Base-by-base conservation (phyloP, 768 basidiomycete genomes). In the Fomitopsis serialis region DNA sequence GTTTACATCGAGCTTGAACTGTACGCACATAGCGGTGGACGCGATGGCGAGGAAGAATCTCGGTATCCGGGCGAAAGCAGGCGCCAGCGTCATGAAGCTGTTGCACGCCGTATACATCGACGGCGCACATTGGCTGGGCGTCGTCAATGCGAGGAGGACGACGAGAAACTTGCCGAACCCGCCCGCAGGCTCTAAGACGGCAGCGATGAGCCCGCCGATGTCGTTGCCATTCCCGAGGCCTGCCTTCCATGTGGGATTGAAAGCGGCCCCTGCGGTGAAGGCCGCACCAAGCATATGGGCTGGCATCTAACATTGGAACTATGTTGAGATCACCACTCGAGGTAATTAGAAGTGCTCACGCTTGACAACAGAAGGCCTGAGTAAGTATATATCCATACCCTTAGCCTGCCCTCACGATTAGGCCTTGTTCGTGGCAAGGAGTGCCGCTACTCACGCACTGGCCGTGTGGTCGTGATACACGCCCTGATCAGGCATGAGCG, bases 81-180 rank as follows among this genome's bases (percentile, higher is more conserved):
- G 61, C 12, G 69, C 62, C 8, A 74, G 52, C 8, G 74, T 65
- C 74, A 76, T 74, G 58, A 76, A 64, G 48, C 74, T 75, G 34
- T 75, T 76, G 48, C 74, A 72, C 57, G 72, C 78, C 17, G 77
- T 75, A 60, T 85, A 85, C 71, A 83, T 80, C 35, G 78, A 78
- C 1, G 81, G 81, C 8, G 79, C 79, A 46, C 76, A 75, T 55
- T 80, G 81, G 55, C 76, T 78, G 11, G 78, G 75, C 32, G 81
- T 73, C 45, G 72, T 77, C 57, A 77, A 60, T 15, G 76, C 75
- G 34, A 79, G 67, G 37, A 77, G 48, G 47, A 77, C 72, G 46
- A 77, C 66, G 50, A 76, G 67, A 68, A 79, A 76, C 42, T 72
- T 69, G 3, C 76, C 76, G 54, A 74, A 74, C 2, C 72, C 67